A percentile compares a stretch with the other conserved stretches of the same genome.
These are phyloP conservation scores for Clonostachys sp. DNA, from an alignment of 2,329 filamentous ascomycete genomes.

Conservation along the genomic window DNA sequence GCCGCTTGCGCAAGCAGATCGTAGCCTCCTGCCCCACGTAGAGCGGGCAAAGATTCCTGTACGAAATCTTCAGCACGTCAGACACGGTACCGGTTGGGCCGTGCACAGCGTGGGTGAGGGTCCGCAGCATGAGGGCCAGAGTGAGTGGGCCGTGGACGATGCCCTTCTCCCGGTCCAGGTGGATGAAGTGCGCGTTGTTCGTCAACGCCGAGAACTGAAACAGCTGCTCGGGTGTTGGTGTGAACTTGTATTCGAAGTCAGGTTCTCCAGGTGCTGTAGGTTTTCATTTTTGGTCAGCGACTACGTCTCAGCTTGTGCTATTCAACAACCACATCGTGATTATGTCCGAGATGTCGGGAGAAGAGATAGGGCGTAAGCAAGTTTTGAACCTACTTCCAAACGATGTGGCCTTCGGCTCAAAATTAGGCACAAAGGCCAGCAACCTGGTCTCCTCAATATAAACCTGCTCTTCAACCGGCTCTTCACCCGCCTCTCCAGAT, in stretches of 20 bases:
- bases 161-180: constrained; percentile 73
- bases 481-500: too few relatives aligned
- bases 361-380: background rate
- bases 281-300: background rate
- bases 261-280: constrained; percentile 52
- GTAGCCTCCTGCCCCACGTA: constrained; percentile 68
- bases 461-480: too few relatives aligned
- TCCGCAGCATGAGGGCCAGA: constrained; percentile 70
- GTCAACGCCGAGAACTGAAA: constrained; percentile 90
- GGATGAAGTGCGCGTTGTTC: constrained; percentile 89
- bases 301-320: constrained; percentile 12
- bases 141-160: constrained; percentile 86
- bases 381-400: background rate
- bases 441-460: too few relatives aligned
- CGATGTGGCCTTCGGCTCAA: background rate
- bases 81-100: background rate
- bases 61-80: constrained; percentile 57
- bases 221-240: constrained; percentile 58
- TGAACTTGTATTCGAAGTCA: background rate
- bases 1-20: constrained; percentile 54
- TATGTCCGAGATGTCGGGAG: constrained; percentile 35
- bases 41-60: constrained; percentile 77
- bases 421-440: too few relatives aligned
- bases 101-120: constrained; percentile 32
- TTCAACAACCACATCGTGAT: constrained; percentile 50